Percentiles rank a stretch among this genome's conserved stretches.
These are phyloP conservation scores for Termitomyces sp. DNA, from an alignment of 1,284 basidiomycete genomes.

Conservation along the genomic window DNA sequence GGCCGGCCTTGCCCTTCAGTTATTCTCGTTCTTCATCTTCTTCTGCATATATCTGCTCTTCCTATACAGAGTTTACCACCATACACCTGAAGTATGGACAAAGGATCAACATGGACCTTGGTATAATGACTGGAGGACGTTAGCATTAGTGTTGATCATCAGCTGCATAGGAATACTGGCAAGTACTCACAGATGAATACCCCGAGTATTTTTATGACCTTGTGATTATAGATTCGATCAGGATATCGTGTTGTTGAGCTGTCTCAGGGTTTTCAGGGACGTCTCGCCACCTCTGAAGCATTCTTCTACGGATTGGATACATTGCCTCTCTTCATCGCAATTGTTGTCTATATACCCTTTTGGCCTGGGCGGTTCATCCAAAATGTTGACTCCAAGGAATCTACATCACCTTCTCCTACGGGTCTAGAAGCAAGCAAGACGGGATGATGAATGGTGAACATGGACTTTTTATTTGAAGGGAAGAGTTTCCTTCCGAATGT, in stretches of 20 bases:
- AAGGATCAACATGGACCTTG: constrained; percentile 36
- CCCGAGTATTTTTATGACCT: not conserved
- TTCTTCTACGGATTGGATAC: constrained; percentile 70
- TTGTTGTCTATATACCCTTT: constrained; percentile 49
- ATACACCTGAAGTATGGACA: constrained; percentile 43
- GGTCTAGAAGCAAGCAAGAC: not conserved
- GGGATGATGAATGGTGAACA: not conserved
- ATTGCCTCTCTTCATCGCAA: constrained; percentile 59
- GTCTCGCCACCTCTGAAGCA: constrained; percentile 54
- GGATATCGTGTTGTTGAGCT: constrained; percentile 65
- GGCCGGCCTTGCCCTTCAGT: constrained; percentile 57
- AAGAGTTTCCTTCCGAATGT: not conserved
- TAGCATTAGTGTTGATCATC: constrained; percentile 50
- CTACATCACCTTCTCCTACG: not conserved
- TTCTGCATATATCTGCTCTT: constrained; percentile 54
- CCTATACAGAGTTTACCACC: constrained; percentile 45
- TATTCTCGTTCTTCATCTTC: constrained; percentile 65
- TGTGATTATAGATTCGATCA: constrained; percentile 51
- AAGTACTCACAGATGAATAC: constrained; percentile 8
- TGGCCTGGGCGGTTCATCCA: constrained; percentile 58
- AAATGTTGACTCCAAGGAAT: not conserved
- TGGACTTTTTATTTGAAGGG: constrained; percentile 15
- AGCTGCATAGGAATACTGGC: constrained; percentile 68
- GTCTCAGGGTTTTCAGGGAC: constrained; percentile 59
- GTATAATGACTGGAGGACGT: constrained; percentile 56